Evolutionary conservation across 805 yeast species (phyloP).

Genomic region (Metschnikowia aberdeeniae): DNA sequence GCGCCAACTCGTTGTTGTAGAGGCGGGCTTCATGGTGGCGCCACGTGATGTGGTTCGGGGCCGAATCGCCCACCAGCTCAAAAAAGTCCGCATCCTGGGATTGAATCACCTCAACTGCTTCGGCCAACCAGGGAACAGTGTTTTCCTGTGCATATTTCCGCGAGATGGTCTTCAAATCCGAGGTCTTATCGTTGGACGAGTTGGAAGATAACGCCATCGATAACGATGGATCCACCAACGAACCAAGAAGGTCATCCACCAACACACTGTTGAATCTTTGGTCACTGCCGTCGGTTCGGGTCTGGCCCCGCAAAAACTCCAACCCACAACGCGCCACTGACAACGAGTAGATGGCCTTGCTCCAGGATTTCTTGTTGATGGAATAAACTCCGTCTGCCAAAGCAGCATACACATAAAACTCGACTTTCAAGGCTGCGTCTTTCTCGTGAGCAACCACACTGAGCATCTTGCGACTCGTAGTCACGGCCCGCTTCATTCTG

Average conservation of each 20-base stretch:
- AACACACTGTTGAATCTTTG: constrained; percentile 31
- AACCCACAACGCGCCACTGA: constrained; percentile 61
- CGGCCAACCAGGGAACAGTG: constrained; percentile 30
- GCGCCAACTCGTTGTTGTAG: constrained; percentile 69
- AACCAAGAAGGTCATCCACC: constrained; percentile 53
- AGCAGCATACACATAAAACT: constrained; percentile 38
- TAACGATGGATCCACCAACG: constrained; percentile 63
- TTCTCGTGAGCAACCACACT: constrained; percentile 37
- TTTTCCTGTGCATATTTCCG: constrained; percentile 37
- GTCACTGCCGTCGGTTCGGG: constrained; percentile 2
- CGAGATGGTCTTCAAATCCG: constrained; percentile 50
- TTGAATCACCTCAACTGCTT: constrained; percentile 38
- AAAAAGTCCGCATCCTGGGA: constrained; percentile 36
- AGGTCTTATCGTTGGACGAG: constrained; percentile 13
- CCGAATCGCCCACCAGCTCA: constrained; percentile 22
- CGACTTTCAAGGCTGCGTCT: constrained; percentile 26
- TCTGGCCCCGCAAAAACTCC: constrained; percentile 40
- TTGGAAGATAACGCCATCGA: constrained; percentile 48
- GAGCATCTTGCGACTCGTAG: constrained; percentile 41
- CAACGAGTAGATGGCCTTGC: constrained; percentile 44
- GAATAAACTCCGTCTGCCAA: constrained; percentile 50
- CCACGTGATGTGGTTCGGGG: constrained; percentile 43
- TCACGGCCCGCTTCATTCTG: constrained; percentile 62
- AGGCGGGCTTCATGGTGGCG: constrained; percentile 55
- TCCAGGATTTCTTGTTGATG: constrained; percentile 55